These are phyloP conservation scores for Syzygium malaccense DNA, from an alignment of 441 rosid genomes.

Conservation along the genomic window DNA sequence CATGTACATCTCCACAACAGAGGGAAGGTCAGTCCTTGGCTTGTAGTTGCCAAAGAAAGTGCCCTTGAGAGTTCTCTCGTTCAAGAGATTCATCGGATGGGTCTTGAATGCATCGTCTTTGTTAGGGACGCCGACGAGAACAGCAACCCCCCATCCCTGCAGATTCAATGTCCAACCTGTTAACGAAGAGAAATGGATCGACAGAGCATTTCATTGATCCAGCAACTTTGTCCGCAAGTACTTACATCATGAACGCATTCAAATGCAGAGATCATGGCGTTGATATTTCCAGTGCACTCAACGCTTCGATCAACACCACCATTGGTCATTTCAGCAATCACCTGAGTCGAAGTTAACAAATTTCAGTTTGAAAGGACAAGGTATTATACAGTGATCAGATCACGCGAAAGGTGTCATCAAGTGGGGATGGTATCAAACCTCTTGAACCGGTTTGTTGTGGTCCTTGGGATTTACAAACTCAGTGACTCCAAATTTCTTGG, in stretches of 20 bases:
- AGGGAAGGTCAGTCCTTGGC: constrained; percentile 11
- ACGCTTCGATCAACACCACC: constrained; percentile 16
- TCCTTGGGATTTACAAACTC: constrained; percentile 13
- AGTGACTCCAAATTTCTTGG: constrained; percentile 14
- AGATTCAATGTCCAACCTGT: not conserved
- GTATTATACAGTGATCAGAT: too few relatives aligned
- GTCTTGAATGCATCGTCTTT: constrained; percentile 7
- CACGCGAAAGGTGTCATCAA: too few relatives aligned
- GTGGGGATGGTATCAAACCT: not conserved
- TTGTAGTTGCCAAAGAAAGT: constrained; percentile 16
- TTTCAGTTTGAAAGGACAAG: not conserved
- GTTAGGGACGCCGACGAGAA: constrained; percentile 7
- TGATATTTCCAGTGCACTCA: constrained; percentile 13
- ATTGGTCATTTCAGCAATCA: constrained; percentile 12
- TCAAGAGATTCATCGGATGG: not conserved
- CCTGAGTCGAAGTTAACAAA: not conserved
- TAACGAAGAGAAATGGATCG: not conserved
- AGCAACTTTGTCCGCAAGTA: not conserved
- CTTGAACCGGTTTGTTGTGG: constrained; percentile 11
- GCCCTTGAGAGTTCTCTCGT: not conserved
- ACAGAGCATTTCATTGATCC: not conserved
- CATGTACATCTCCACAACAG: constrained; percentile 12
- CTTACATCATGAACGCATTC: constrained; percentile 15
- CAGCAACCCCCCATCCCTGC: constrained; percentile 16
- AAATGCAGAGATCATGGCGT: constrained; percentile 12